Evolutionary conservation across 805 yeast genomes (phyloP).

Genomic region (Spathaspora arborariae): DNA sequence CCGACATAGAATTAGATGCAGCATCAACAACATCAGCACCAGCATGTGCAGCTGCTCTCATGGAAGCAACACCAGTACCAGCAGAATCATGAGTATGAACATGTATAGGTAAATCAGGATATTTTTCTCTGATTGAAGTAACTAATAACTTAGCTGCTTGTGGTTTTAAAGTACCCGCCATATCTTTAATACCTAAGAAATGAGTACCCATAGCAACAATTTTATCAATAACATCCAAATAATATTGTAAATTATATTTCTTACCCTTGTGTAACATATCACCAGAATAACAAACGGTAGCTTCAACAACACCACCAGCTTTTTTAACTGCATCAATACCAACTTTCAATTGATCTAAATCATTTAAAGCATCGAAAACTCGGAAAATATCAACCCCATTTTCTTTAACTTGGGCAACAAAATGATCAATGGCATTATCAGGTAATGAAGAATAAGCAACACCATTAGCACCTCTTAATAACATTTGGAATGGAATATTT

Average conservation of each 20-base stretch:
- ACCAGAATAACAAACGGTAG: constrained; percentile 97
- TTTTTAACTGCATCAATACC: constrained; percentile 97
- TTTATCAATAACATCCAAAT: constrained; percentile 73
- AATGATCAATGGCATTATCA: constrained; percentile 97
- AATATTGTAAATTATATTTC: constrained; percentile 92
- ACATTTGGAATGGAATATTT: constrained; percentile 98
- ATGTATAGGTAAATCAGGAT: constrained; percentile 94
- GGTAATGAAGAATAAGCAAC: constrained; percentile 97
- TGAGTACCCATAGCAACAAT: constrained; percentile 95
- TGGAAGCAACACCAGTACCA: constrained; percentile 97
- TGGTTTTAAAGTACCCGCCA: constrained; percentile 99
- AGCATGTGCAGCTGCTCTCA: constrained; percentile 89
- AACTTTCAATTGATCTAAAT: constrained; percentile 91
- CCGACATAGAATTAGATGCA: constrained; percentile 96
- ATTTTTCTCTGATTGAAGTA: constrained; percentile 74
- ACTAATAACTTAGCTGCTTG: constrained; percentile 82
- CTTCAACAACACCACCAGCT: constrained; percentile 99
- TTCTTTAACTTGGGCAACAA: constrained; percentile 90
- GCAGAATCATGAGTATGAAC: constrained; percentile 99
- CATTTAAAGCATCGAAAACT: constrained; percentile 96
- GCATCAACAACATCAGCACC: constrained; percentile 99
- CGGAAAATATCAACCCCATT: constrained; percentile 97
- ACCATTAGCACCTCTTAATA: constrained; percentile 98
- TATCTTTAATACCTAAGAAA: constrained; percentile 94
- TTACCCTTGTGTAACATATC: constrained; percentile 95